These are phyloP conservation scores for Alternaria rosae DNA, from an alignment of 2,329 filamentous ascomycete genomes.

Conservation along the genomic window DNA sequence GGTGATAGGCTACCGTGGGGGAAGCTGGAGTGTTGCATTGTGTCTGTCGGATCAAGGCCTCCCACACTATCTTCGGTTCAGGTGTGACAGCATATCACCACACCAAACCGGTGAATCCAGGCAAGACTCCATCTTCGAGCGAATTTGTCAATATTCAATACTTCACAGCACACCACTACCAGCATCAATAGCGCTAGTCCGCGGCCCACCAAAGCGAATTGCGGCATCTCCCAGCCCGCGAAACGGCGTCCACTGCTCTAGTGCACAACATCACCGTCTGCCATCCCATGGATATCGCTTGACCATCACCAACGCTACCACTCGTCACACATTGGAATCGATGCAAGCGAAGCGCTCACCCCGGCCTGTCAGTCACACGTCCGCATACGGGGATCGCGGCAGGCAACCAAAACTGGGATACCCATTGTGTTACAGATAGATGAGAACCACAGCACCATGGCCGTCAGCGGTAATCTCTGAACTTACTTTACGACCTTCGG, in stretches of 20 bases:
- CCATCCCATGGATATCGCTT: conserved; percentile 2
- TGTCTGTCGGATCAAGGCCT: not conserved
- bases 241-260: conserved; percentile 8
- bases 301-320: conserved; percentile 2
- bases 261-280: conserved; percentile 2
- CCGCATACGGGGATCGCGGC: conserved; percentile 5
- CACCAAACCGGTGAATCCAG: not conserved
- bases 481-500: conserved; percentile 1
- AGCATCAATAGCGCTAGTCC: not conserved
- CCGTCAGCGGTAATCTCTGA: conserved; percentile 5
- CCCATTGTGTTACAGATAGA: not conserved
- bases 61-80: not conserved
- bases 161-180: not conserved
- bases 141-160: not conserved
- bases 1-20: not conserved
- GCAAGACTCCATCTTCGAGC: not conserved
- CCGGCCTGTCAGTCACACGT: conserved; percentile 8
- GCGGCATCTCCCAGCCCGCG: conserved; percentile 1
- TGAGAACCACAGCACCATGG: conserved; percentile 5
- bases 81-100: conserved; percentile 1
- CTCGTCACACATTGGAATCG: conserved; percentile 4
- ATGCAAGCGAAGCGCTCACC: conserved; percentile 5
- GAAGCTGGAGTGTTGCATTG: not conserved
- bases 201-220: conserved; percentile 3
- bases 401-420: not conserved